Percentiles rank a stretch among this genome's conserved stretches.
Evolutionary conservation across 2,329 filamentous ascomycete species (phyloP).

Genomic region (Sclerotinia glacialis): DNA sequence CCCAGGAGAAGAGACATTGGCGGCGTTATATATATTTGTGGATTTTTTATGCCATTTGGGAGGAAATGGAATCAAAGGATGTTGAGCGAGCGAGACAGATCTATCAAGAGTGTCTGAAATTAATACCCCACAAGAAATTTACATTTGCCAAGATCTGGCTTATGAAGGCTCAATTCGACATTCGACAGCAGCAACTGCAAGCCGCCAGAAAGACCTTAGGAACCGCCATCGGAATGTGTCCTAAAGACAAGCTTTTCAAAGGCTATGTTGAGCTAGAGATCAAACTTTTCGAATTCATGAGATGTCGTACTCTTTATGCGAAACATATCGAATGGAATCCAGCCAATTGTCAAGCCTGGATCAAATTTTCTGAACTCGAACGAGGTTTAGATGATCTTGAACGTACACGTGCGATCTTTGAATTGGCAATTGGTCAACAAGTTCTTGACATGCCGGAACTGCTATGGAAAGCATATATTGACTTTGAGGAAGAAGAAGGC

Average conservation of each 20-base stretch:
- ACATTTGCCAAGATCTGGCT: slow-evolving; percentile 98
- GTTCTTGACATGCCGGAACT: slow-evolving; percentile 95
- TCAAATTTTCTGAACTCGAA: slow-evolving; percentile 92
- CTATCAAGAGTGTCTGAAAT: slow-evolving; percentile 80
- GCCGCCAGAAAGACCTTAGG: slow-evolving; percentile 85
- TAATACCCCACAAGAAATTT: slow-evolving; percentile 94
- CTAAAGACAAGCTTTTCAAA: slow-evolving; percentile 92
- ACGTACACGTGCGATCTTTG: slow-evolving; percentile 84
- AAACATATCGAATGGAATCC: slow-evolving; percentile 93
- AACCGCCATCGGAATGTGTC: slow-evolving; percentile 86
- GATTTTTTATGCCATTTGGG: slow-evolving; percentile 96
- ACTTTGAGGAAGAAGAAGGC: slow-evolving; percentile 94
- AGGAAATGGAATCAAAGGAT: slow-evolving; percentile 83
- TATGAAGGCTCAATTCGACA: slow-evolving; percentile 87
- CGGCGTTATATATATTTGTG: slow-evolving; percentile 95
- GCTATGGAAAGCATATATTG: slow-evolving; percentile 97
- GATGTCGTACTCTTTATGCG: slow-evolving; percentile 87
- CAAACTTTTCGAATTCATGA: slow-evolving; percentile 88
- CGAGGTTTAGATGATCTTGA: slow-evolving; percentile 86
- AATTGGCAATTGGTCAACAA: slow-evolving; percentile 79
- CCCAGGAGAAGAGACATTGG: slow-evolving; percentile 96
- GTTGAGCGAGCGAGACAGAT: slow-evolving; percentile 78
- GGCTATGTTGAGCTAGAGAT: slow-evolving; percentile 92
- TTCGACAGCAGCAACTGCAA: slow-evolving; percentile 78
- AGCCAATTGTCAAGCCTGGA: slow-evolving; percentile 90